phyloP scores from a whole-genome alignment of 2,329 filamentous ascomycete species.

The Fusarium dlaminii region DNA sequence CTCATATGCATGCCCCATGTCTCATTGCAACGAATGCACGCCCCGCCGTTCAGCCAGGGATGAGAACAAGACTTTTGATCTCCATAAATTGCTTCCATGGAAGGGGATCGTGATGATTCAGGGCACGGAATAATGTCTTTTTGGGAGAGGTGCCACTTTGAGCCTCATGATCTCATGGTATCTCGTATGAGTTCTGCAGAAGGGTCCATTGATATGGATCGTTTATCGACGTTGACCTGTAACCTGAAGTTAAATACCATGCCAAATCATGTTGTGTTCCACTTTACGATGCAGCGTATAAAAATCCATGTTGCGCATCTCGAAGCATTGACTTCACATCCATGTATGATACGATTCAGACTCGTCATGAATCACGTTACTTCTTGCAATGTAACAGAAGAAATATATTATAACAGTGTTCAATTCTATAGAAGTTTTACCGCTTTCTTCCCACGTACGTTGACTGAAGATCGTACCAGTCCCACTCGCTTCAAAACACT shows the following conservation, averaged over 20 bases:
- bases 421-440: not conserved
- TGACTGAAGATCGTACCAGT: not conserved
- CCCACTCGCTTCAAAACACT: not conserved
- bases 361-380: not conserved
- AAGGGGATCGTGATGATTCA: slow-evolving; percentile 20
- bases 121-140: slow-evolving; percentile 1
- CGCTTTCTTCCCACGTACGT: not conserved
- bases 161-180: slow-evolving; percentile 9
- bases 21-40: slow-evolving; percentile 6
- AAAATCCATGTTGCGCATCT: slow-evolving; percentile 8
- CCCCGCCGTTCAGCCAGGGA: not conserved
- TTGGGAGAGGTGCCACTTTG: slow-evolving; percentile 9
- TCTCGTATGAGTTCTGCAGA: slow-evolving; percentile 18
- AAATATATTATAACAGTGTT: not conserved
- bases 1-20: slow-evolving; percentile 3
- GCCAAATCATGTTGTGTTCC: not conserved
- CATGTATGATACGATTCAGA: not conserved
- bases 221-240: not conserved
- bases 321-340: not conserved
- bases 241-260: not conserved
- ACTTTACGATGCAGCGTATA: not conserved
- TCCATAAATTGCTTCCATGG: slow-evolving; percentile 18
- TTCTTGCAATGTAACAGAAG: slow-evolving; percentile 5
- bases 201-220: not conserved
- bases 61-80: not conserved